Evolutionary conservation across 805 yeast genomes (phyloP).

Genomic region (Ogataea nonfermentans): DNA sequence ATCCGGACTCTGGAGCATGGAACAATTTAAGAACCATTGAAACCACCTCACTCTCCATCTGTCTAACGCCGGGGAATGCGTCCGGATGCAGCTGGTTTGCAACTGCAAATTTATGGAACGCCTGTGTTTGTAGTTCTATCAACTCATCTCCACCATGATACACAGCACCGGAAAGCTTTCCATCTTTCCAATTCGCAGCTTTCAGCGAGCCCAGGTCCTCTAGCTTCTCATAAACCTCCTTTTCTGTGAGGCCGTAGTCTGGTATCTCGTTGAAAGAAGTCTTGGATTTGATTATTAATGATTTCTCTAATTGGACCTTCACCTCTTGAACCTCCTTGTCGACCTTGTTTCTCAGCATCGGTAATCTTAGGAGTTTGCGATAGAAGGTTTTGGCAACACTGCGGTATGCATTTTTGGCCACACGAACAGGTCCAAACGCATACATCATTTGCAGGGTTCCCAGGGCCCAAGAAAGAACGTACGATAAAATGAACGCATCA

Average conservation of each 20-base stretch:
- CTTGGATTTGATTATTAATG: slow-evolving; percentile 53
- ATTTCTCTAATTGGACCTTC: slow-evolving; percentile 48
- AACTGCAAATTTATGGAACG: slow-evolving; percentile 74
- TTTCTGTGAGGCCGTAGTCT: slow-evolving; percentile 48
- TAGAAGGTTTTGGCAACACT: slow-evolving; percentile 11
- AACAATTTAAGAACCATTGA: slow-evolving; percentile 81
- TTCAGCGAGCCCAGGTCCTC: slow-evolving; percentile 51
- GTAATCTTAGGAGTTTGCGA: slow-evolving; percentile 19
- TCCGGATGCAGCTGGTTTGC: slow-evolving; percentile 97
- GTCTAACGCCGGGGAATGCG: slow-evolving; percentile 92
- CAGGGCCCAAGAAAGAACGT: slow-evolving; percentile 6
- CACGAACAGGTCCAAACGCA: slow-evolving; percentile 28
- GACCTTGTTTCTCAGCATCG: slow-evolving; percentile 50
- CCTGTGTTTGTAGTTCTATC: slow-evolving; percentile 68
- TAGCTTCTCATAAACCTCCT: slow-evolving; percentile 49
- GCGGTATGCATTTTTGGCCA: slow-evolving; percentile 8
- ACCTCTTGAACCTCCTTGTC: slow-evolving; percentile 56
- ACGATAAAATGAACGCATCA: slow-evolving; percentile 11
- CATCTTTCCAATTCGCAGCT: slow-evolving; percentile 72
- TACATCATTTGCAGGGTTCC: slow-evolving; percentile 11
- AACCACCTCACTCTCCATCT: slow-evolving; percentile 95
- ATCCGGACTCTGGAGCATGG: slow-evolving; percentile 70
- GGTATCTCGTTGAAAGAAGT: slow-evolving; percentile 56
- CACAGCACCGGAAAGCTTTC: slow-evolving; percentile 91
- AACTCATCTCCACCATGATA: slow-evolving; percentile 92